Evolutionary conservation across 2,329 filamentous ascomycete genomes (phyloP), one percentile per base, ranked within the genome.

Genomic region (Thelonectria rubi): DNA sequence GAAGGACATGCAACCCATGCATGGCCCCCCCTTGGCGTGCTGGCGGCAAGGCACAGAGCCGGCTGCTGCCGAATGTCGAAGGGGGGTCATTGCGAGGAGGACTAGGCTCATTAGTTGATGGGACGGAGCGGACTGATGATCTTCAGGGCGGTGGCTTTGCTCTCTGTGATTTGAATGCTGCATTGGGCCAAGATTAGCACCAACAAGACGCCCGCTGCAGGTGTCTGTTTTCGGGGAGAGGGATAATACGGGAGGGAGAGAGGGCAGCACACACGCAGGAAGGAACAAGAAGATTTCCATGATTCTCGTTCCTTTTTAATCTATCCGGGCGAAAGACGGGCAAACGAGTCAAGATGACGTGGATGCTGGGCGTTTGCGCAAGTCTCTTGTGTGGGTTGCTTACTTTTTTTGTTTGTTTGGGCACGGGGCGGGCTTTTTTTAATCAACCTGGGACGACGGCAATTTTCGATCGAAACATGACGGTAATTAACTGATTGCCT

Each of bases 381-480:
- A 34, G 32, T 39, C 18, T 12, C n/a, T n/a, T n/a, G 40, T 18
- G 42, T 20, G 43, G 21, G 21, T 20, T 47, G n/a, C n/a, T n/a
- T n/a, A n/a, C 40, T 14, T 39, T 24, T 46, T 46, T 47, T 47
- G 43, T 47, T 47, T 47, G 43, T 47, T 47, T 47, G 20, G 24
- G 20, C 42, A 46, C 42, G 10, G 20, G 21, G 43, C 20, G 10
- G 42, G 18, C 3, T 30, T 37, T 37, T 37, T 26, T 47, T 61
- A 61, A 61, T 61, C 37, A 61, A 61, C 34, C 17, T 42, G 58
- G 42, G 34, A 61, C 58, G 52, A 49, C 47, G 48, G 40, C 45
- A 47, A 56, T 48, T 56, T 43, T 30, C 47, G 45, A 47, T 30
- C 24, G 30, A 47, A 47, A 30, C 21, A 24, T 9, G 8, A 30